These are phyloP conservation scores for Phytophthora agathidicida DNA, from an alignment of 352 stramenopile genomes.

Conservation along the genomic window DNA sequence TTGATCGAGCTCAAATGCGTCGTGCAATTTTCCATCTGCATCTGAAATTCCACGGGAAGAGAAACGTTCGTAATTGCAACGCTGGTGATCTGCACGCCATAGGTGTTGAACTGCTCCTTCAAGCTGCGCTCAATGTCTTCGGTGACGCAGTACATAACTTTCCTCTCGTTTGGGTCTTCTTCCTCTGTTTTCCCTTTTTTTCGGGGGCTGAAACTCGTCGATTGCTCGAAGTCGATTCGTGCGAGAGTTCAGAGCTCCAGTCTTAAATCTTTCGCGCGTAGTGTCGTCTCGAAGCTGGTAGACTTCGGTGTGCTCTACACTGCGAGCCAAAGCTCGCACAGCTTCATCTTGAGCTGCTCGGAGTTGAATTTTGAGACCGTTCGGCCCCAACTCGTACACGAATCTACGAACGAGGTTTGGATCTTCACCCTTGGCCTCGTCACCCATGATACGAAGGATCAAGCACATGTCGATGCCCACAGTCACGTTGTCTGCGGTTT, in stretches of 20 bases:
- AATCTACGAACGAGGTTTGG: slow-evolving; percentile 80
- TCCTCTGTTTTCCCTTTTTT: slow-evolving; percentile 4
- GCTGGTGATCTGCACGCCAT: slow-evolving; percentile 69
- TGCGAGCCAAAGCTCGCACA: slow-evolving; percentile 77
- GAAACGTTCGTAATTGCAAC: slow-evolving; percentile 73
- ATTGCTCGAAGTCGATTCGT: slow-evolving; percentile 10
- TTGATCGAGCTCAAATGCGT: slow-evolving; percentile 69
- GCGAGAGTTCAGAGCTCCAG: slow-evolving; percentile 31
- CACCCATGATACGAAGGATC: slow-evolving; percentile 86
- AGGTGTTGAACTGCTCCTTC: slow-evolving; percentile 71
- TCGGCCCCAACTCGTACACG: slow-evolving; percentile 79
- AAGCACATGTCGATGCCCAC: slow-evolving; percentile 87
- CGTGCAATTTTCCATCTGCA: slow-evolving; percentile 73
- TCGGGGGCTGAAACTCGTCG: slow-evolving; percentile 23
- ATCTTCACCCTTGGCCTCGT: slow-evolving; percentile 75
- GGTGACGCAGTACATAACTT: slow-evolving; percentile 56
- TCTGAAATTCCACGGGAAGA: slow-evolving; percentile 55
- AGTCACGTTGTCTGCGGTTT: slow-evolving; percentile 85
- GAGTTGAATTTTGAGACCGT: slow-evolving; percentile 82
- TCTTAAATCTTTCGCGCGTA: slow-evolving; percentile 60
- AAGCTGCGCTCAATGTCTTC: slow-evolving; percentile 68
- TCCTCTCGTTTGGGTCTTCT: slow-evolving; percentile 3
- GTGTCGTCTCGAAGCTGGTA: slow-evolving; percentile 74
- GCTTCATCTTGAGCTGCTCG: slow-evolving; percentile 77
- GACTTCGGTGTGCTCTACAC: slow-evolving; percentile 84